These are phyloP conservation scores for Pulicaria dysenterica DNA, from an alignment of 129 eudicot species.

Conservation along the genomic window DNA sequence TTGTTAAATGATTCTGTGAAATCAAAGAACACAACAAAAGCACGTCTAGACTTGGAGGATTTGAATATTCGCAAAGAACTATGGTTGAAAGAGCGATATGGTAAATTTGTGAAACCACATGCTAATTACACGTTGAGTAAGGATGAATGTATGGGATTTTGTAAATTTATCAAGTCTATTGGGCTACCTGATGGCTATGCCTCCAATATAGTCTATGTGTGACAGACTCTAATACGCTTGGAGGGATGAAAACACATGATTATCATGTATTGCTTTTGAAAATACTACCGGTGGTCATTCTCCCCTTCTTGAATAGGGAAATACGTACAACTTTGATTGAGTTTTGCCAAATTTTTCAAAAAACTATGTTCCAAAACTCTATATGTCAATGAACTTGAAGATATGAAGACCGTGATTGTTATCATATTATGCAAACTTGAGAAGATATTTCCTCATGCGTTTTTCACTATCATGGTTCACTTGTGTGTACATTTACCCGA, in stretches of 20 bases:
- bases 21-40: slow-evolving; percentile 20
- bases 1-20: slow-evolving; percentile 20
- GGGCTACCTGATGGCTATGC: slow-evolving; percentile 17
- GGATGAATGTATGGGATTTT: slow-evolving; percentile 13
- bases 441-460: slow-evolving; percentile 21
- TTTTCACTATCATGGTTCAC: slow-evolving; percentile 19
- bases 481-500: slow-evolving; percentile 18
- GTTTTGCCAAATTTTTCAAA: slow-evolving; percentile 17
- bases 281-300: not conserved
- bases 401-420: not conserved
- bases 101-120: not conserved
- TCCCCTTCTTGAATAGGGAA: not conserved
- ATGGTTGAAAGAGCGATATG: not conserved
- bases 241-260: too few relatives aligned
- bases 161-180: not conserved
- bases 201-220: slow-evolving; percentile 8
- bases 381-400: slow-evolving; percentile 10
- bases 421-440: slow-evolving; percentile 23
- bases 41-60: slow-evolving; percentile 18
- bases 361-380: slow-evolving; percentile 15
- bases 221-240: not conserved
- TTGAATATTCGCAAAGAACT: not conserved
- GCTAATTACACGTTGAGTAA: slow-evolving; percentile 6
- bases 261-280: slow-evolving; percentile 4
- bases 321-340: slow-evolving; percentile 13